Percentiles rank a stretch among this genome's conserved stretches.
Evolutionary conservation across 2,329 filamentous ascomycete species (phyloP).

Genomic region (Monosporascus sp.): DNA sequence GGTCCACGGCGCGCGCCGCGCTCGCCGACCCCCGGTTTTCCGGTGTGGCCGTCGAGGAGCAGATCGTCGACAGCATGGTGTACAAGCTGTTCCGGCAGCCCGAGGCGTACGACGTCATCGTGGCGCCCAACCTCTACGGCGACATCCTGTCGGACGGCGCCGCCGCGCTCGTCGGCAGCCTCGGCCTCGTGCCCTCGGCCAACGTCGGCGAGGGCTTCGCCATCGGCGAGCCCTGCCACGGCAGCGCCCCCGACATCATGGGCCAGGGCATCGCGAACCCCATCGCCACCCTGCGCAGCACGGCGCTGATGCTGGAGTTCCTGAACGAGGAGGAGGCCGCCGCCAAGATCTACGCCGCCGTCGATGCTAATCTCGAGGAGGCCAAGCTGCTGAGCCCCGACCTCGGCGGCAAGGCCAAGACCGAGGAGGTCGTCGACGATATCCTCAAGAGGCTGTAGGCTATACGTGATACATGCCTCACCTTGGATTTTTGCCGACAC

Average conservation of each 20-base stretch:
- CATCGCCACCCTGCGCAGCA: conserved; percentile 86
- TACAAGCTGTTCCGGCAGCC: conserved; percentile 99
- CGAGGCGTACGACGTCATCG: conserved; percentile 92
- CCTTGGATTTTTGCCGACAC: no score
- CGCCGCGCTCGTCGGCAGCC: conserved; percentile 83
- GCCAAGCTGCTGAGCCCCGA: conserved; percentile 81
- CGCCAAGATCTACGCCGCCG: conserved; percentile 82
- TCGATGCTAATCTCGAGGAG: conserved; percentile 84
- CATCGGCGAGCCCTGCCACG: conserved; percentile 97
- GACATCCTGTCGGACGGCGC: conserved; percentile 95
- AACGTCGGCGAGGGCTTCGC: conserved; percentile 94
- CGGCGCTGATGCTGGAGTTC: conserved; percentile 95
- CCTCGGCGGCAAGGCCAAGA: conserved; percentile 80
- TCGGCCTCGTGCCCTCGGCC: conserved; percentile 89
- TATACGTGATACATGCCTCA: no score
- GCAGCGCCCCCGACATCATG: conserved; percentile 91
- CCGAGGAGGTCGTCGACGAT: conserved; percentile 81
- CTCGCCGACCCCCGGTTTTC: conserved; percentile 62
- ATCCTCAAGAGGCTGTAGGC: conserved; percentile 73
- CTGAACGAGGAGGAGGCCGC: conserved; percentile 82
- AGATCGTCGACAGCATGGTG: conserved; percentile 99
- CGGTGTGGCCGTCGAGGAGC: conserved; percentile 73
- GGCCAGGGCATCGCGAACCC: conserved; percentile 92
- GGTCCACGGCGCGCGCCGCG: conserved; percentile 68
- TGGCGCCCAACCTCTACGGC: conserved; percentile 95